Percentiles rank a stretch among this genome's conserved stretches.
Conservation (phyloP, 1,284 basidiomycete species). For the Somion occarium region DNA sequence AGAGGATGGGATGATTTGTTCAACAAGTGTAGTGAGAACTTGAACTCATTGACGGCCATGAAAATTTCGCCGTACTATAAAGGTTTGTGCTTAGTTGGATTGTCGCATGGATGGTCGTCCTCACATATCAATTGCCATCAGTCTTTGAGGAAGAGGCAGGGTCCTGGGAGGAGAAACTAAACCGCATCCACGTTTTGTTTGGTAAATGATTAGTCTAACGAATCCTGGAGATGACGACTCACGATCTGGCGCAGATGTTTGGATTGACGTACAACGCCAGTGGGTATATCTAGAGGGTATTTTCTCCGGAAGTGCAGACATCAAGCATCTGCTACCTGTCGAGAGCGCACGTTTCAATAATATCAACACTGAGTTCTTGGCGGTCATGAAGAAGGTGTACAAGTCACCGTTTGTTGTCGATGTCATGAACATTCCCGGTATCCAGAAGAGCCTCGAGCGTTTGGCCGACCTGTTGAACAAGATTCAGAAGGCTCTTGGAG, state of each 20-base stretch:
- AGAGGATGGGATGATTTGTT: slow-evolving; percentile 98
- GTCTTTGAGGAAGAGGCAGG: slow-evolving; percentile 94
- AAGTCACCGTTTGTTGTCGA: slow-evolving; percentile 98
- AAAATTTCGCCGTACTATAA: slow-evolving; percentile 96
- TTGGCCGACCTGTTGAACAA: slow-evolving; percentile 95
- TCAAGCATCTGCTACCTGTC: slow-evolving; percentile 96
- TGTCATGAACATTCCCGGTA: slow-evolving; percentile 93
- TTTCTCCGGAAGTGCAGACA: slow-evolving; percentile 98
- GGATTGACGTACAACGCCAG: slow-evolving; percentile 99
- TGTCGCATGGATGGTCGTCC: slow-evolving; percentile 2
- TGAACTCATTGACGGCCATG: slow-evolving; percentile 96
- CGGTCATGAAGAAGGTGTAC: slow-evolving; percentile 99
- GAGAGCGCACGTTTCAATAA: slow-evolving; percentile 97
- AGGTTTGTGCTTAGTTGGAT: slow-evolving; percentile 43
- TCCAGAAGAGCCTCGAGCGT: slow-evolving; percentile 96
- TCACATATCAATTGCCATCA: slow-evolving; percentile 23
- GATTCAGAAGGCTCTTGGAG: slow-evolving; percentile 98
- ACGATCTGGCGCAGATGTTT: slow-evolving; percentile 63
- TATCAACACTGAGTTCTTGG: slow-evolving; percentile 97
- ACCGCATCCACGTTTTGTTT: slow-evolving; percentile 93
- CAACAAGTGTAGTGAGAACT: slow-evolving; percentile 92
- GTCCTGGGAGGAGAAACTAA: slow-evolving; percentile 93
- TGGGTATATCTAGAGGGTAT: slow-evolving; percentile 99
- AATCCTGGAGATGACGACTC: slow-evolving; percentile 1
- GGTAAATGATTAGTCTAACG: slow-evolving; percentile 41